Evolutionary conservation across 495 filamentous ascomycete genomes (phyloP).

Genomic region (Aspergillus diversus): DNA sequence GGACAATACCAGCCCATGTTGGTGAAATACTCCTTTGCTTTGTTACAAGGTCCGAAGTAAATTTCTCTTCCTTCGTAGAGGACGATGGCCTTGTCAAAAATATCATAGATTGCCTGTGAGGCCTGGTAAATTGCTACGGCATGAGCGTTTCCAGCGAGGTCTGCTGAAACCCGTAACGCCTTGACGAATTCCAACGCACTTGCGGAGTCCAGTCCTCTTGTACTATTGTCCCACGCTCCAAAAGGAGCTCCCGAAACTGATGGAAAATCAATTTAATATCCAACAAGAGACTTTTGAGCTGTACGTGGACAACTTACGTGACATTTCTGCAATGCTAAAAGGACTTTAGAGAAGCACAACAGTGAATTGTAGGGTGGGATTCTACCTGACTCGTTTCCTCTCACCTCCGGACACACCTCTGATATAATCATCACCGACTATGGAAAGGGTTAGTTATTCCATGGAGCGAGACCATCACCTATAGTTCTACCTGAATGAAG

Average conservation of each 20-base stretch:
- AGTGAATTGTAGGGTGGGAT: background rate
- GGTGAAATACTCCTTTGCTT: conserved; percentile 65
- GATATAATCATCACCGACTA: conserved; percentile 52
- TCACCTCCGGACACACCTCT: conserved; percentile 82
- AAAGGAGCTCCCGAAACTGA: conserved; percentile 69
- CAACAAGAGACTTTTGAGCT: background rate
- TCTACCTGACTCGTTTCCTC: conserved; percentile 63
- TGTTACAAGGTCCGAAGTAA: conserved; percentile 63
- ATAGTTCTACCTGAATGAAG: background rate
- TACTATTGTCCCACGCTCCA: conserved; percentile 83
- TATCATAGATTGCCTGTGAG: conserved; percentile 77
- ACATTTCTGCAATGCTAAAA: conserved; percentile 59
- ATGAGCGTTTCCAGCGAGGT: conserved; percentile 72
- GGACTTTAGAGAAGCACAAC: conserved; percentile 12
- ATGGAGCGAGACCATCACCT: conserved; percentile 26
- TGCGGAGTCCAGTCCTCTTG: conserved; percentile 80
- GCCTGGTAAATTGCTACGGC: conserved; percentile 87
- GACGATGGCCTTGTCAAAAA: conserved; percentile 65
- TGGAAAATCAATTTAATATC: conserved; percentile 43
- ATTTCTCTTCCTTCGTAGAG: conserved; percentile 69
- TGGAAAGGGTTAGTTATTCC: conserved; percentile 43
- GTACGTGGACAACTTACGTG: conserved; percentile 42
- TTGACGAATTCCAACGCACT: conserved; percentile 76
- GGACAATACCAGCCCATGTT: conserved; percentile 64
- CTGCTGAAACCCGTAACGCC: conserved; percentile 71